Base-by-base conservation (phyloP, 495 filamentous ascomycete genomes). In the Halenospora varia region DNA sequence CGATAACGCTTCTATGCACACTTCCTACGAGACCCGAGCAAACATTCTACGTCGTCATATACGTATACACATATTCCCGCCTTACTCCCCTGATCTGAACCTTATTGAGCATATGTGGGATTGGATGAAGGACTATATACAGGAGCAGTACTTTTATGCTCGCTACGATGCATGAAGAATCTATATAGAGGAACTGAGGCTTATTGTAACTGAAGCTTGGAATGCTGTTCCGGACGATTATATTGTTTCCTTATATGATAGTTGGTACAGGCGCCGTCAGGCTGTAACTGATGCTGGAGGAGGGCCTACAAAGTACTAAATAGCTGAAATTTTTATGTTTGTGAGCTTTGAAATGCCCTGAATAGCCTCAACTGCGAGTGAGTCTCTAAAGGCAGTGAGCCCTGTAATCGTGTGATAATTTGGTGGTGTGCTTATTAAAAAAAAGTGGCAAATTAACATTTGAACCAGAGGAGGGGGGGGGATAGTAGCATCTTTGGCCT, bases 51-150 rank as follows among this genome's bases (percentile, higher is more conserved):
- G 24, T 10, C 42, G 22, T 46, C 58, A 9, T 19, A 62, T 71
- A 51, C 20, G 15, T 4, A 44, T 60, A 2, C 56, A 67, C 1
- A 3, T 54, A 3, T 71, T 46, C 58, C 64, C 61, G 3, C 51
- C 66, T 0, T 70, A 52, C 42, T 65, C 57, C 2, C 66, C 61
- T 6, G 60, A 72, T 40, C 39, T 70, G 0, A 70, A 70, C 35
- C 62, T 62, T 4, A 71, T 69, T 17, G 59, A 71, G 50, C 47
- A 50, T 51, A 59, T 59, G 15, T 70, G 57, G 64, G 66, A 68
- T 57, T 64, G 51, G 67, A 69, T 71, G 56, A 71, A 69, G 39
- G 11, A 55, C 10, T 62, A 49, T 13, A 54, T 65, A 13, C 45
- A 62, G 25, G 20, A 62, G 1, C 47, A 55, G 4, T 65, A 63